phyloP scores from a whole-genome alignment of 345 rosid species.

The Atalantia buxifolia region DNA sequence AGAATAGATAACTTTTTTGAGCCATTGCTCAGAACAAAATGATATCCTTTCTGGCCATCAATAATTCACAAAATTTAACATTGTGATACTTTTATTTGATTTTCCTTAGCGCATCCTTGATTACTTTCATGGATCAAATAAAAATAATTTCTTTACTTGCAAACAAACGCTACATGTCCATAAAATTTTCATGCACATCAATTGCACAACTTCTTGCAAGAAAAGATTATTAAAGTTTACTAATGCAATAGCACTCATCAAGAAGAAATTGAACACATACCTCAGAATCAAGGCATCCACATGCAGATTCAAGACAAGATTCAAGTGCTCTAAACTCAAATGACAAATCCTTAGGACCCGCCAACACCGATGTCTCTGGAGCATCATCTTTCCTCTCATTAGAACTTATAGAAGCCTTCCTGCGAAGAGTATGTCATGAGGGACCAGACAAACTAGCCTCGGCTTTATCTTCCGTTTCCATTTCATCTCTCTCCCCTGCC shows the following conservation, averaged over 20 bases:
- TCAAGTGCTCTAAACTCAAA: slow-evolving; percentile 76
- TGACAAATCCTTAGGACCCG: slow-evolving; percentile 44
- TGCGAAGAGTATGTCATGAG: background rate
- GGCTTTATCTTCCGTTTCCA: background rate
- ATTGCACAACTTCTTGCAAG: background rate
- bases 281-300: slow-evolving; percentile 69
- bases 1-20: too few relatives aligned
- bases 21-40: too few relatives aligned
- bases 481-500: slow-evolving; percentile 4
- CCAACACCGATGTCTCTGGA: background rate
- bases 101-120: too few relatives aligned
- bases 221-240: background rate
- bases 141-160: too few relatives aligned
- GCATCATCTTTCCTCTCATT: too few relatives aligned
- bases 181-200: too few relatives aligned
- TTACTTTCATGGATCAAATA: too few relatives aligned
- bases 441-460: background rate
- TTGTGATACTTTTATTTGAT: too few relatives aligned
- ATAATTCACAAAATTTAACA: too few relatives aligned
- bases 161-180: too few relatives aligned
- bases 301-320: slow-evolving; percentile 76
- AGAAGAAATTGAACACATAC: slow-evolving; percentile 23
- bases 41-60: too few relatives aligned
- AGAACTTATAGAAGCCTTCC: background rate
- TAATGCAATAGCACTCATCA: background rate